phyloP scores from a whole-genome alignment of 192 early-diverging fungal genomes.

The Chytriomyces confervae region DNA sequence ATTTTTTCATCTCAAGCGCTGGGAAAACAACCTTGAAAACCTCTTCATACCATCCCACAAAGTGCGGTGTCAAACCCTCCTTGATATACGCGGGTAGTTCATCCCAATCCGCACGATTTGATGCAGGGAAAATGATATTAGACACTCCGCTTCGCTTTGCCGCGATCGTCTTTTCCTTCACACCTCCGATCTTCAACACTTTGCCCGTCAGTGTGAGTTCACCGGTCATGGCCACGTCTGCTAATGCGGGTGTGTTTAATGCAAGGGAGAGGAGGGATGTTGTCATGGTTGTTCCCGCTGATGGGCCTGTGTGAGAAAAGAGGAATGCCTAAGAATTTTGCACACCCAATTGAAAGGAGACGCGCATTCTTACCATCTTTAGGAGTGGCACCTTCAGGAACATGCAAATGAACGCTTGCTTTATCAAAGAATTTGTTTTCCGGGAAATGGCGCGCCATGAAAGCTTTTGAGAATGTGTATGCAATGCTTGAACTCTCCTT shows the following conservation, averaged over 20 bases:
- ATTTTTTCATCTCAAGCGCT: neutral
- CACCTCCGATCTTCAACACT: constrained; percentile 95
- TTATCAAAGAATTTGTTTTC: constrained; percentile 91
- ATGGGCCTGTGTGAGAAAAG: constrained; percentile 69
- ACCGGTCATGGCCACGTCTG: constrained; percentile 96
- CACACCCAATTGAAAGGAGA: neutral
- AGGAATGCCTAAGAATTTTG: too few relatives aligned
- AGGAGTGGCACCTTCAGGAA: constrained; percentile 95
- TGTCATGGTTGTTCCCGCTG: constrained; percentile 94
- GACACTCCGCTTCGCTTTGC: constrained; percentile 91
- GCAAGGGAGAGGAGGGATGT: constrained; percentile 93
- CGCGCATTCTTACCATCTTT: constrained; percentile 82
- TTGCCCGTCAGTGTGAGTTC: constrained; percentile 98
- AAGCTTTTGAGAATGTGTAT: constrained; percentile 92
- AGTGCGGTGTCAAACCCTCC: constrained; percentile 83
- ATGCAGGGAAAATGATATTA: constrained; percentile 87
- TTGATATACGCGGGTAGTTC: constrained; percentile 91
- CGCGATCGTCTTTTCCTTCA: constrained; percentile 98
- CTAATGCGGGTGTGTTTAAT: constrained; percentile 73
- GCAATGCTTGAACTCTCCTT: constrained; percentile 96
- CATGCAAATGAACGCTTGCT: constrained; percentile 91
- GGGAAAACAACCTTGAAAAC: constrained; percentile 53
- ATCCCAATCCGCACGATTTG: constrained; percentile 93
- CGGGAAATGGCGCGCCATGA: constrained; percentile 76
- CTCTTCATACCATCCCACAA: constrained; percentile 80